Percentiles rank a stretch among this genome's conserved stretches.
Evolutionary conservation across 306 rosid genomes (phyloP).

Genomic region (Oemleria cerasiformis): DNA sequence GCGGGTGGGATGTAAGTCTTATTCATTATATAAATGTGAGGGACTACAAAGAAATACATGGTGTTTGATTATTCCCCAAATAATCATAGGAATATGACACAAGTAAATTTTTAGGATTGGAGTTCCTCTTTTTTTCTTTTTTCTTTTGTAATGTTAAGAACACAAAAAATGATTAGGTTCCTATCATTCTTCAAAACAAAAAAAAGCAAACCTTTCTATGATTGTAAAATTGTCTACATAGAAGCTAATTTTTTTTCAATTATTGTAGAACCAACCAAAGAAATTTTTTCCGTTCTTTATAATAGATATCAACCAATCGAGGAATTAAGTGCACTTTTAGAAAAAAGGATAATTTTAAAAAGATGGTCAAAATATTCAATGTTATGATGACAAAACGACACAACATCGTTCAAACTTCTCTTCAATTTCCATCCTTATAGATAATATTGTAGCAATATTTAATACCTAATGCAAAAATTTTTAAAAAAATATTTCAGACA

Average conservation of each 20-base stretch:
- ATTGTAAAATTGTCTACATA: neutral
- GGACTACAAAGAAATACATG: neutral
- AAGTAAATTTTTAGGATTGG: neutral
- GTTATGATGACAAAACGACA: neutral
- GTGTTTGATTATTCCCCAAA: neutral
- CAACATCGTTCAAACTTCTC: neutral
- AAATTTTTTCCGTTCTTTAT: neutral
- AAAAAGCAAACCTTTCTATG: neutral
- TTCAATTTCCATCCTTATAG: neutral
- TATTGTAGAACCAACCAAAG: constrained; percentile 5
- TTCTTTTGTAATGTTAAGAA: neutral
- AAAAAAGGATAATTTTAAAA: neutral
- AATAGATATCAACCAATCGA: constrained; percentile 2
- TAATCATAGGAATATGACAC: neutral
- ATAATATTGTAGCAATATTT: neutral
- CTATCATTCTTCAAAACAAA: neutral
- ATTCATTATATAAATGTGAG: neutral
- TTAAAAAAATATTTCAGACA: neutral
- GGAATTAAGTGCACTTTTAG: neutral
- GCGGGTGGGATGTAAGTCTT: no score
- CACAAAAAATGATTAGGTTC: neutral
- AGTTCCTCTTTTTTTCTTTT: neutral
- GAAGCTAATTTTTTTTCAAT: neutral
- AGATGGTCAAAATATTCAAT: constrained; percentile 4
- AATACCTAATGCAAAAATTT: neutral